phyloP scores from a whole-genome alignment of 306 rosid species.

The Abrus precatorius region DNA sequence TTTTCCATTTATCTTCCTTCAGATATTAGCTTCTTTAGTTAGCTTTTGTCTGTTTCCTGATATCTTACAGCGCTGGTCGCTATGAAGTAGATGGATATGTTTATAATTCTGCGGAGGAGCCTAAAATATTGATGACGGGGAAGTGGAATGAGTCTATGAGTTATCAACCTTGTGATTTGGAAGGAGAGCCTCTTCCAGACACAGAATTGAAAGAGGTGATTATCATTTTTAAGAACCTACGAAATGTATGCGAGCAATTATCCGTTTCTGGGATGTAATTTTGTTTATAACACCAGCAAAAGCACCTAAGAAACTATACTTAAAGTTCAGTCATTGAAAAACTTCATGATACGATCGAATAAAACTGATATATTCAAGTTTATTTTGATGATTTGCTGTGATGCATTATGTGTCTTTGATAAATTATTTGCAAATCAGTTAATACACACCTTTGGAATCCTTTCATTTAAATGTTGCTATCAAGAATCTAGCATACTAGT shows the following conservation, averaged over 20 bases:
- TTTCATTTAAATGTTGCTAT: neutral
- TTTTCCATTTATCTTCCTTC: neutral
- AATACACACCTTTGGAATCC: slow-evolving; percentile 3
- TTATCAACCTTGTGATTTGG: slow-evolving; percentile 79
- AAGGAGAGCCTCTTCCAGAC: slow-evolving; percentile 81
- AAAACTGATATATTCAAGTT: neutral
- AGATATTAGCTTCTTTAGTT: neutral
- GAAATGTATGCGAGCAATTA: neutral
- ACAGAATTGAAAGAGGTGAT: slow-evolving; percentile 78
- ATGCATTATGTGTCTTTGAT: slow-evolving; percentile 10
- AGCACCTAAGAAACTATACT: too few relatives aligned
- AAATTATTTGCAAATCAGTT: neutral
- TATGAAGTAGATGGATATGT: slow-evolving; percentile 90
- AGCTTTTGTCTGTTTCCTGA: neutral
- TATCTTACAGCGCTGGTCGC: slow-evolving; percentile 73
- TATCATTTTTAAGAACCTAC: neutral
- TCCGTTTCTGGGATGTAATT: neutral
- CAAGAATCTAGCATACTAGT: neutral
- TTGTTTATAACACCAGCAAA: neutral
- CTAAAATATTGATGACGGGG: slow-evolving; percentile 82
- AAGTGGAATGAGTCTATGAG: slow-evolving; percentile 77
- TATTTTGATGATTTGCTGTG: slow-evolving; percentile 3
- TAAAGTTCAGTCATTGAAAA: neutral
- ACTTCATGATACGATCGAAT: slow-evolving; percentile 7
- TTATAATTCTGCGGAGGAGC: slow-evolving; percentile 79